Base-by-base conservation (phyloP, 192 early-diverging fungal genomes). In the Paraglomus brasilianum region DNA sequence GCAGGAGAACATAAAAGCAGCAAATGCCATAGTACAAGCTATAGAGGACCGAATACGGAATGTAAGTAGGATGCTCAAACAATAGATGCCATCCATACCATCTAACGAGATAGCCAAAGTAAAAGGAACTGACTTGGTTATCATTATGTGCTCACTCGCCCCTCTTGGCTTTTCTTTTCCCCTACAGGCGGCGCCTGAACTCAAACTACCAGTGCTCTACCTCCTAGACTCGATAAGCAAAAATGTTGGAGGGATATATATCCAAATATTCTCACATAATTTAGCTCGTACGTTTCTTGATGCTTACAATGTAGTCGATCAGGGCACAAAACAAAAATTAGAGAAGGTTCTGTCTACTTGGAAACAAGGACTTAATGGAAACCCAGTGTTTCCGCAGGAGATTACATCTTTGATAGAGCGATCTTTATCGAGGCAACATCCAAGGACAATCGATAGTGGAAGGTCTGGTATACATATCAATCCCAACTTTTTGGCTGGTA, bases 141-240 rank as follows among this genome's bases (percentile, higher is more conserved):
- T 63, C 49, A 14, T 13, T 9, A 45, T 8, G 63, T 19, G n/a
- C 14, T 51, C 14, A 48, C 22, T 38, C 43, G 44, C 14, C 4
- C 58, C 58, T 60, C 58, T 60, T 36, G 15, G 58, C 52, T 22
- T 56, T 22, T 49, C 22, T 38, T 15, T 65, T 59, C 52, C 11
- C 22, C 72, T 70, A 15, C 81, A 95, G 92, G 87, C 83, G 22
- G 80, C 82, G 8, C 81, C 89, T 10, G 81, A 74, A 14, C 86
- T 89, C 73, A 96, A 96, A 78, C 83, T 98, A 10, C 95, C 95
- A 9, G 81, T 89, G 0, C 78, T 98, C 15, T 98, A 95, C 75
- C 80, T 98, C 44, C 82, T 98, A 38, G 96, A 98, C 80, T 98
- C 96, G 15, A 98, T 98, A 19, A 86, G 88, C 73, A 98, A 98